Conservation (phyloP, 1,284 basidiomycete genomes). For the Ustilago crameri region DNA sequence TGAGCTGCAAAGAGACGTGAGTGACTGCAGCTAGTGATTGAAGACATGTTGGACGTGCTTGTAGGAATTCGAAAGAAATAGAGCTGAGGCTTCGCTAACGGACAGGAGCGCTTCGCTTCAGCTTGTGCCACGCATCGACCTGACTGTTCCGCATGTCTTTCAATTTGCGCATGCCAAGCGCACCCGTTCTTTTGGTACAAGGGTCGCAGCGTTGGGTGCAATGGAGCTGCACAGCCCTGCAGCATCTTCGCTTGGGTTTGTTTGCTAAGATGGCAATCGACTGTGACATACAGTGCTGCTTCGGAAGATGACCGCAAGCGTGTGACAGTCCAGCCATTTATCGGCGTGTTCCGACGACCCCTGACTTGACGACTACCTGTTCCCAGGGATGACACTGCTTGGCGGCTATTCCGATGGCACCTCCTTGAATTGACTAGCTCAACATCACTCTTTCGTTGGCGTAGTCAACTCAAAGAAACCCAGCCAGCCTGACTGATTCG, state of each 20-base stretch:
- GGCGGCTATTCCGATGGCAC: background rate
- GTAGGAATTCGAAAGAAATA: background rate
- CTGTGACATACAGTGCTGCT: background rate
- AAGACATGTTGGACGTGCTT: background rate
- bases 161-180: conserved; percentile 1
- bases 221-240: background rate
- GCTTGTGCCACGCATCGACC: background rate
- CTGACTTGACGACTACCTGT: background rate
- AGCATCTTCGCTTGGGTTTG: background rate
- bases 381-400: background rate
- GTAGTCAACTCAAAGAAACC: background rate
- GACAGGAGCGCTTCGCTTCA: conserved; percentile 6
- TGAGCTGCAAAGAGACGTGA: background rate
- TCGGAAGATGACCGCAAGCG: background rate
- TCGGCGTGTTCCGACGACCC: background rate
- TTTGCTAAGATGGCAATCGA: background rate
- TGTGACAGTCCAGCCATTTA: background rate
- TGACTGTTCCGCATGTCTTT: background rate
- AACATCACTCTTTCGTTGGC: background rate
- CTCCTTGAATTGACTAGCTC: background rate
- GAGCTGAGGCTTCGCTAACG: conserved; percentile 3
- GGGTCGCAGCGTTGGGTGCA: background rate
- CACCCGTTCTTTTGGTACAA: conserved; percentile 4
- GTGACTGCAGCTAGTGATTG: too few species aligned
- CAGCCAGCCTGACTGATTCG: too few species aligned